Percentiles rank a stretch among this genome's conserved stretches.
phyloP scores from a whole-genome alignment of 768 basidiomycete species.

The Candolleomyces eurysporus region DNA sequence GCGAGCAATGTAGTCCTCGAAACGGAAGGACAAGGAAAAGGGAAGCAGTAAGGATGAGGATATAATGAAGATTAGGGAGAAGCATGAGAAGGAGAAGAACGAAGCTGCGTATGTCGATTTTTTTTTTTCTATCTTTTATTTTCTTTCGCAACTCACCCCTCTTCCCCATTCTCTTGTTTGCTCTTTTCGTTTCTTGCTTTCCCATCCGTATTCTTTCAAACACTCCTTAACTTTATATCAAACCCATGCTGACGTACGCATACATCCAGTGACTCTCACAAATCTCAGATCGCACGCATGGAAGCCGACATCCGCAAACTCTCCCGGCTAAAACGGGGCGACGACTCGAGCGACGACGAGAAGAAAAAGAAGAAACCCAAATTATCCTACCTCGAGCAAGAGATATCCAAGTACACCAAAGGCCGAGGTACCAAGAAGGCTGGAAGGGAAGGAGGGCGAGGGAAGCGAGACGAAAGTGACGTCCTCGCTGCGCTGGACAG shows the following conservation, averaged over 20 bases:
- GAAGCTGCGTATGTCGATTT: slow-evolving; percentile 49
- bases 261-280: slow-evolving; percentile 41
- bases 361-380: slow-evolving; percentile 53
- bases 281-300: slow-evolving; percentile 82
- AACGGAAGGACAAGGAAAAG: slow-evolving; percentile 33
- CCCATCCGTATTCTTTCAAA: no score
- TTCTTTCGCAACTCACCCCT: no score
- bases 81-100: slow-evolving; percentile 70
- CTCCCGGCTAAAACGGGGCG: slow-evolving; percentile 51
- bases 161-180: no score
- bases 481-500: slow-evolving; percentile 65
- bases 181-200: no score
- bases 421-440: slow-evolving; percentile 49
- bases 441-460: slow-evolving; percentile 17
- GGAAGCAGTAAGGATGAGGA: slow-evolving; percentile 41
- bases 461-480: slow-evolving; percentile 67
- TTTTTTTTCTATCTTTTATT: no score
- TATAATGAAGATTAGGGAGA: slow-evolving; percentile 69
- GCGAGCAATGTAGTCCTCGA: neutral
- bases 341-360: slow-evolving; percentile 65
- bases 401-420: slow-evolving; percentile 78
- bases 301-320: slow-evolving; percentile 85
- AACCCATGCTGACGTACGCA: no score
- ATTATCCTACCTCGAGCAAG: slow-evolving; percentile 75
- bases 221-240: slow-evolving; percentile 30